Conservation (phyloP, 1,139 yeast species). For the Saccharomycopsis hybrid region DNA sequence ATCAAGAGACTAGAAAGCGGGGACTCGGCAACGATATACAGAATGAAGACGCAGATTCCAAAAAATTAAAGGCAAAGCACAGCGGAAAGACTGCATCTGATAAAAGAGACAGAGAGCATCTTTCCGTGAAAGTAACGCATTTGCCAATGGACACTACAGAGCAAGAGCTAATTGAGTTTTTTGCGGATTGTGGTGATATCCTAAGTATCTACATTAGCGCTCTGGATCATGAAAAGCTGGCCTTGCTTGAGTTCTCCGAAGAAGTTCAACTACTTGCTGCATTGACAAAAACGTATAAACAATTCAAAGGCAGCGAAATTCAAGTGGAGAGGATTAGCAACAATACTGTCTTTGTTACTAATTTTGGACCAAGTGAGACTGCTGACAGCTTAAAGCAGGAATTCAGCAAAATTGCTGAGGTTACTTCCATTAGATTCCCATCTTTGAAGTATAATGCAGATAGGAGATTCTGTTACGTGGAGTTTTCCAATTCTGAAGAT, state of each 20-base stretch:
- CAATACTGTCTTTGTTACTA: constrained; percentile 61
- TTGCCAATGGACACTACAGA: constrained; percentile 33
- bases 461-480: constrained; percentile 74
- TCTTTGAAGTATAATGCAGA: constrained; percentile 48
- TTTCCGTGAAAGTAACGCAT: constrained; percentile 42
- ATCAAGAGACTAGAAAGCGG: no score
- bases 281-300: constrained; percentile 51
- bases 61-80: no score
- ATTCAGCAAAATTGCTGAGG: constrained; percentile 42
- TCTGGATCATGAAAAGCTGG: constrained; percentile 23
- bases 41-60: no score
- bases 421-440: constrained; percentile 61
- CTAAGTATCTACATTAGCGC: constrained; percentile 28
- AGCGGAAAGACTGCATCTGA: no score
- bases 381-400: constrained; percentile 35
- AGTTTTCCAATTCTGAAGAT: constrained; percentile 38
- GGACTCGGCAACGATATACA: no score
- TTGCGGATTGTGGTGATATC: constrained; percentile 59
- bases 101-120: constrained; percentile 56
- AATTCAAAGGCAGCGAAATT: constrained; percentile 37
- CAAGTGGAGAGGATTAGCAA: constrained; percentile 40
- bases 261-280: constrained; percentile 52
- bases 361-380: constrained; percentile 57
- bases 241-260: constrained; percentile 49
- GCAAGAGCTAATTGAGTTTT: constrained; percentile 35